Conservation (phyloP, 208 protist species). For the Wallacemonas collosoma region DNA sequence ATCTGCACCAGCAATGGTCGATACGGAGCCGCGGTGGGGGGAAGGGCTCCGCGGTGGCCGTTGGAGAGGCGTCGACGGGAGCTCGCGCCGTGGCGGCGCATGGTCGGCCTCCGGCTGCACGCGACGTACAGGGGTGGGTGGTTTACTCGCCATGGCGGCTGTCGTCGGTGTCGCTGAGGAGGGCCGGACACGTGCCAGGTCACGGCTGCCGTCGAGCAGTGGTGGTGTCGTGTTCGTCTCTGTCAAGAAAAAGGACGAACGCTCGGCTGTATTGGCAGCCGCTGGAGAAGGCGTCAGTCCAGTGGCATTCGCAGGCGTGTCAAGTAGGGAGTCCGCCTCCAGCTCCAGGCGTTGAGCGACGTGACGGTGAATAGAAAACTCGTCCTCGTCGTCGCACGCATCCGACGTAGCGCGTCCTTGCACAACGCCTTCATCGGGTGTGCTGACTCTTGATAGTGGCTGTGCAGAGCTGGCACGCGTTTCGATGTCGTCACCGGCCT, state of each 20-base stretch:
- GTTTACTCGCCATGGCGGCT: no score
- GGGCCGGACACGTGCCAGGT: no score
- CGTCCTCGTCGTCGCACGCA: neutral
- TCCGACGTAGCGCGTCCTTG: neutral
- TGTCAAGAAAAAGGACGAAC: neutral
- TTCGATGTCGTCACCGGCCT: neutral
- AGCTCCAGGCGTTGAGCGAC: slow-evolving; percentile 5
- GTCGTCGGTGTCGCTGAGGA: no score
- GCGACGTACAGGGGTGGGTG: neutral
- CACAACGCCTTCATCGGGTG: no score
- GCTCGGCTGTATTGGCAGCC: neutral
- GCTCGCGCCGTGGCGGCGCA: neutral
- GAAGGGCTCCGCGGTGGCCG: slow-evolving; percentile 12
- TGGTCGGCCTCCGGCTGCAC: slow-evolving; percentile 6
- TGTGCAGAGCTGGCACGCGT: neutral
- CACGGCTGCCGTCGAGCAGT: neutral
- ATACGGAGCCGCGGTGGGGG: neutral
- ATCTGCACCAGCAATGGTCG: neutral
- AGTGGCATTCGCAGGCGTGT: no score
- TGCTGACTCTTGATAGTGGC: no score
- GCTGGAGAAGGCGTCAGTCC: neutral
- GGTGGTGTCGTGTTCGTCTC: slow-evolving; percentile 3
- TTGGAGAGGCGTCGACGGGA: neutral
- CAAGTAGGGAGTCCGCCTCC: neutral
- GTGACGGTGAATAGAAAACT: neutral